Percentiles rank a stretch among this genome's conserved stretches.
These are phyloP conservation scores for Starmera stellimalicola DNA, from an alignment of 1,139 yeast species.

Conservation along the genomic window DNA sequence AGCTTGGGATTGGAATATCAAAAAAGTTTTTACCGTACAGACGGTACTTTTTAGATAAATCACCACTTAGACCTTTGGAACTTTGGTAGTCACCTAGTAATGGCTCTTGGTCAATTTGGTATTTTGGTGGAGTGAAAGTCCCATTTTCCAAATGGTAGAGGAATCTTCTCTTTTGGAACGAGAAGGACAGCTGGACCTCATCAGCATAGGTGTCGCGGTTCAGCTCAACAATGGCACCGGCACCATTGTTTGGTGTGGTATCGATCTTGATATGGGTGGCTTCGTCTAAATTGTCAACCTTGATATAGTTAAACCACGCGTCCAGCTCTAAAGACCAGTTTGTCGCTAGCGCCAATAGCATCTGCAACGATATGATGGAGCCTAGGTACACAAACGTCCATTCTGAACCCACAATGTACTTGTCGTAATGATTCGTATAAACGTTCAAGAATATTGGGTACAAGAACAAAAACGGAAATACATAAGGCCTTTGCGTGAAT, in stretches of 20 bases:
- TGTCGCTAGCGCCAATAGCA: constrained; percentile 83
- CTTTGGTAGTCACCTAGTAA: constrained; percentile 49
- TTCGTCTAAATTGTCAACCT: constrained; percentile 41
- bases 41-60: constrained; percentile 44
- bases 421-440: constrained; percentile 64
- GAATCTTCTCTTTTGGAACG: constrained; percentile 89
- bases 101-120: constrained; percentile 58
- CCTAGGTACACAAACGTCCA: constrained; percentile 87
- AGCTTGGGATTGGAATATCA: constrained; percentile 93
- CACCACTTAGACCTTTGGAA: constrained; percentile 54
- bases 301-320: constrained; percentile 58
- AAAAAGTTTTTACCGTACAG: constrained; percentile 78
- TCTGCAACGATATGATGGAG: constrained; percentile 60
- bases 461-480: constrained; percentile 72
- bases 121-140: constrained; percentile 74
- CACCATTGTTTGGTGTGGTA: constrained; percentile 81
- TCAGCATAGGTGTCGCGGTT: constrained; percentile 49
- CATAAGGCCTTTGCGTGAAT: constrained; percentile 58
- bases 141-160: constrained; percentile 47
- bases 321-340: constrained; percentile 80
- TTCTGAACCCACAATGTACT: constrained; percentile 63
- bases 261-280: constrained; percentile 68
- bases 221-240: constrained; percentile 69
- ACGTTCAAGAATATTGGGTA: constrained; percentile 70
- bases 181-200: constrained; percentile 63